Percentiles rank a stretch among this genome's conserved stretches.
These are phyloP conservation scores for Lodderomyces metapsilosis DNA, from an alignment of 1,139 yeast species.

Conservation along the genomic window DNA sequence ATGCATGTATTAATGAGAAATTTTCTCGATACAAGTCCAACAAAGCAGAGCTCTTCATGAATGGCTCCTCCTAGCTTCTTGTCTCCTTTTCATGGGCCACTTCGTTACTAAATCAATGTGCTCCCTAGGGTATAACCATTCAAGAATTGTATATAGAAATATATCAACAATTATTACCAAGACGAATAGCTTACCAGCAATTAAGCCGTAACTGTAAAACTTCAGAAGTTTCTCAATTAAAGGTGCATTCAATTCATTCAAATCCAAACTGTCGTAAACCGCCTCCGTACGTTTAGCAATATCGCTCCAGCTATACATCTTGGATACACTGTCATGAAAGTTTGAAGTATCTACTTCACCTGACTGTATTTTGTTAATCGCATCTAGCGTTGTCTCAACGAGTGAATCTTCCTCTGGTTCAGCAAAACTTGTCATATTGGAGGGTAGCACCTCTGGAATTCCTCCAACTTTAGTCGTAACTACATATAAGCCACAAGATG, in stretches of 20 bases:
- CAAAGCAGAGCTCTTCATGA: conserved; percentile 1
- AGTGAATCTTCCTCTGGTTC: conserved; percentile 79
- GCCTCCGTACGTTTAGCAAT: conserved; percentile 83
- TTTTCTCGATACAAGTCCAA: conserved; percentile 10
- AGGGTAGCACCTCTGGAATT: conserved; percentile 92
- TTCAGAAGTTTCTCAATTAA: conserved; percentile 50
- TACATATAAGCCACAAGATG: conserved; percentile 89
- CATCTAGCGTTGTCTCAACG: conserved; percentile 65
- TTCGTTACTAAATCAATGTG: conserved; percentile 70
- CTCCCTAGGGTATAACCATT: conserved; percentile 66
- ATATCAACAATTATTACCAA: conserved; percentile 79
- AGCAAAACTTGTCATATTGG: conserved; percentile 91
- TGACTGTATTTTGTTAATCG: conserved; percentile 56
- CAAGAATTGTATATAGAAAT: conserved; percentile 59
- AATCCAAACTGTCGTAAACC: conserved; percentile 65
- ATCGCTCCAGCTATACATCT: conserved; percentile 91
- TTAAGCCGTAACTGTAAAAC: conserved; percentile 72
- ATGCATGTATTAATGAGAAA: conserved; percentile 16
- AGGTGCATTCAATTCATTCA: conserved; percentile 44
- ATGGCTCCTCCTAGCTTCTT: conserved; percentile 2
- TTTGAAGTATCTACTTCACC: conserved; percentile 65
- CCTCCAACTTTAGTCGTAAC: conserved; percentile 98
- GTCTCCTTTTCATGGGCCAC: conserved; percentile 60
- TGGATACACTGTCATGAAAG: conserved; percentile 75
- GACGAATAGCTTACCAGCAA: conserved; percentile 83